A percentile compares a stretch with the other conserved stretches of the same genome.
These are phyloP conservation scores for Blastobotrys persicus DNA, from an alignment of 1,139 yeast genomes.

Conservation along the genomic window DNA sequence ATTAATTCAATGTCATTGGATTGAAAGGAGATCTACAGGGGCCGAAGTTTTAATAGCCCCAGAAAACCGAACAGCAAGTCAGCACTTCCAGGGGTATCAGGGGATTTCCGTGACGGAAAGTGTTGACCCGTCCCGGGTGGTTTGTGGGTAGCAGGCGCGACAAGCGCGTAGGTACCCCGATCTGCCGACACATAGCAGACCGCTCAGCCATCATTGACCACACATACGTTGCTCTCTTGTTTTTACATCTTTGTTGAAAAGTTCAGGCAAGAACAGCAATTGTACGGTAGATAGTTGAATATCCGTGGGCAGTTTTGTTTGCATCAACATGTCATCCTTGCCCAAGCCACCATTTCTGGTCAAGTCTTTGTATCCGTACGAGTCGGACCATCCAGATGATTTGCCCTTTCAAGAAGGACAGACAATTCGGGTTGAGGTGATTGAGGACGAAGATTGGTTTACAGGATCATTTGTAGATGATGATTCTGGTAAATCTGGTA, in stretches of 20 bases:
- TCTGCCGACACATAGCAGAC: neutral
- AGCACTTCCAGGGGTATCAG: too few relatives aligned
- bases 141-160: too few relatives aligned
- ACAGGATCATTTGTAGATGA: constrained; percentile 58
- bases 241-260: neutral
- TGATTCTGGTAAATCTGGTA: constrained; percentile 54
- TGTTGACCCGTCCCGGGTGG: too few relatives aligned
- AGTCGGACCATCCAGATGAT: constrained; percentile 83
- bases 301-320: neutral
- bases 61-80: too few relatives aligned
- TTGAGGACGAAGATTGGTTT: constrained; percentile 92
- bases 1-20: too few relatives aligned
- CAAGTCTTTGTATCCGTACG: constrained; percentile 66
- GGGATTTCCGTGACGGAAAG: too few relatives aligned
- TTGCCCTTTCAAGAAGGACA: constrained; percentile 67
- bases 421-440: constrained; percentile 64
- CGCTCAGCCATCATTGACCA: neutral
- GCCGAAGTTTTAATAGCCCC: too few relatives aligned
- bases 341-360: constrained; percentile 61
- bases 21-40: too few relatives aligned
- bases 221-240: neutral
- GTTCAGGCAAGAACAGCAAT: neutral
- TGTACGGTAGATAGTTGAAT: neutral
- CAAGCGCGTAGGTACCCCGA: neutral
- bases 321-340: neutral